Evolutionary conservation across 768 basidiomycete genomes (phyloP), one percentile per base, ranked within the genome.

Genomic region (Leccinellum luteum): DNA sequence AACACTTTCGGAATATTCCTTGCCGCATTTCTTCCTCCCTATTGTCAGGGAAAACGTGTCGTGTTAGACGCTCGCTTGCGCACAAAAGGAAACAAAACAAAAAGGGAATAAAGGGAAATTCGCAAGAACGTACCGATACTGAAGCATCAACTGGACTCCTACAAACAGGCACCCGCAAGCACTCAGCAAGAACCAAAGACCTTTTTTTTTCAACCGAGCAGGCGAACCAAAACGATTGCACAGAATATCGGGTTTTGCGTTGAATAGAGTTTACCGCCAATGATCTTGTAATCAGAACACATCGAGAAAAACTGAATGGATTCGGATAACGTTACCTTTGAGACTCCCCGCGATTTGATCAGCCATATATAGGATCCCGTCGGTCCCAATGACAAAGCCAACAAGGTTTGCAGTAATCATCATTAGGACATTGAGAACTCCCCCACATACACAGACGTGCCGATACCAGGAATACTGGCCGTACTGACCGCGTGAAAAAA

Each of bases 371-470:
- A 73, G 68, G 38, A 87, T 79, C 0, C 94, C 94, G 6, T 97
- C 92, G 0, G 84, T 75, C 2, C 95, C 95, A 48, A 98, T 79
- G 13, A 94, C 96, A 68, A 99, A 98, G 2, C 97, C 97, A 4
- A 98, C 86, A 10, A 98, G 81, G 71, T 99, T 98, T 23, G 94
- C 97, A 0, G 81, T 70, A 82, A 92, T 87, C 93, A 98, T 92
- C 75, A 92, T 81, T 27, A 95, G 65, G 25, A 95, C 80, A 69
- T 97, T 98, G 64, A 84, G 66, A 4, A 93, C 88, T 1, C 85
- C 94, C 12, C 95, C 96, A 0, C 86, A 51, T 2, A 90, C 95
- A 56, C 87, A 87, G 17, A 89, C 75, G 66, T 95, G 94, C 25
- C 97, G 79, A 70, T 93, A 96, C 95, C 95, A 98, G 27, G 75